Base-by-base conservation (phyloP, 371 early-diverging fungal species). In the Syncephalis fuscata region DNA sequence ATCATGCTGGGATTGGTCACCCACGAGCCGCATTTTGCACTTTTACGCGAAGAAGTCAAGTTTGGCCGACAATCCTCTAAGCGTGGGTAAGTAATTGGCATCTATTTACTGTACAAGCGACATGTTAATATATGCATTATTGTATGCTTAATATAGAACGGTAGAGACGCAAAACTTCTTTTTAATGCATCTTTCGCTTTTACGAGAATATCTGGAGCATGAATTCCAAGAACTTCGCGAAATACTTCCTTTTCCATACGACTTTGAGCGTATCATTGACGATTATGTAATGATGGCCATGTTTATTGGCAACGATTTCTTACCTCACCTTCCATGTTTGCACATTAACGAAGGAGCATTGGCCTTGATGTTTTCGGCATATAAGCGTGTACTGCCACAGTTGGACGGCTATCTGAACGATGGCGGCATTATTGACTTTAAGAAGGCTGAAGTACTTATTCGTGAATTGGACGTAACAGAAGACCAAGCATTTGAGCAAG, bases 281-380 rank as follows among this genome's bases (percentile, higher is more conserved):
- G 99, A 99, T 60, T 98, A 90, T 53, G 80, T 99, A 41, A 67
- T 99, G 45, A 55, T 99, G 55, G 81, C 79, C 27, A 82, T 96
- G 57, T 87, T 98, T 57, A 80, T 95, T 26, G 99, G 99, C 47
- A 99, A 99, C 63, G 99, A 99, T 67, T 99, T 99, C 63, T 59
- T 99, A 55, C 99, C 98, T 27, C 80, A 88, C 60, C 59, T 96
- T 41, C 99, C 97, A 36, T 82, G 78, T 47, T 73, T 99, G 21
- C 91, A 98, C 48, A 93, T 99, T 62, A 82, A 80, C 46, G 91
- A 94, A 52, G 88, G 92, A 36, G 98, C 93, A 0, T 63, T 99
- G 38, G 82, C 76, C 46, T 65, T 76, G 3, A 70, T 92, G 69
- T 88, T 92, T 59, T 73, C 75, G n/a, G 70, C 82, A 9, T 92